Percentiles rank a stretch among this genome's conserved stretches.
Evolutionary conservation across 2,329 filamentous ascomycete species (phyloP).

Genomic region (Zymoseptoria tritici): DNA sequence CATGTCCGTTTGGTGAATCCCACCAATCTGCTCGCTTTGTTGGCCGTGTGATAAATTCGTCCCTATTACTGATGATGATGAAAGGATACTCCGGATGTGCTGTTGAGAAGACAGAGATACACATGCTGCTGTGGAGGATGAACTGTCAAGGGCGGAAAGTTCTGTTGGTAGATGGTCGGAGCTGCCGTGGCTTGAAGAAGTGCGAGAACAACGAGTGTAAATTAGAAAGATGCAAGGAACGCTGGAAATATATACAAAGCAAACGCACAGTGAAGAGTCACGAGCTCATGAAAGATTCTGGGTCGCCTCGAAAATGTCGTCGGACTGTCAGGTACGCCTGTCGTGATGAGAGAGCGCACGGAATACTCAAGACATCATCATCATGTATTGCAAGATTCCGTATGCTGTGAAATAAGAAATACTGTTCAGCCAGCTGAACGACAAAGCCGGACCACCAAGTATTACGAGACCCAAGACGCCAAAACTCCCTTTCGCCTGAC

Average conservation of each 20-base stretch:
- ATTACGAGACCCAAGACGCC: neutral
- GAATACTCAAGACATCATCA: neutral
- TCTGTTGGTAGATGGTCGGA: neutral
- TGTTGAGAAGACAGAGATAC: slow-evolving; percentile 43
- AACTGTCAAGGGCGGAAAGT: neutral
- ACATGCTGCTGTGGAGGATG: slow-evolving; percentile 31
- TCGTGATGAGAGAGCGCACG: neutral
- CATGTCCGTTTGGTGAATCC: slow-evolving; percentile 46
- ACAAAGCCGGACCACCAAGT: neutral
- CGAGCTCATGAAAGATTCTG: neutral
- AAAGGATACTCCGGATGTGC: slow-evolving; percentile 44
- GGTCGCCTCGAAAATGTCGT: neutral
- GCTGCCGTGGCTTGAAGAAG: neutral
- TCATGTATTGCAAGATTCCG: no score
- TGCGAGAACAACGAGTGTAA: neutral
- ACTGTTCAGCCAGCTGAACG: neutral
- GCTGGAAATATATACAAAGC: neutral
- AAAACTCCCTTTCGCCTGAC: neutral
- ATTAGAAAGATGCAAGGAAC: neutral
- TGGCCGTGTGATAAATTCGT: slow-evolving; percentile 55
- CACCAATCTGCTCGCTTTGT: slow-evolving; percentile 55
- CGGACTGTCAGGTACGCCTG: neutral
- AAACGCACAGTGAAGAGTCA: neutral
- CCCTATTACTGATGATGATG: slow-evolving; percentile 45
- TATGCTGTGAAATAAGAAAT: neutral